Evolutionary conservation across 495 filamentous ascomycete species (phyloP).

Genomic region (Talaromyces liani): DNA sequence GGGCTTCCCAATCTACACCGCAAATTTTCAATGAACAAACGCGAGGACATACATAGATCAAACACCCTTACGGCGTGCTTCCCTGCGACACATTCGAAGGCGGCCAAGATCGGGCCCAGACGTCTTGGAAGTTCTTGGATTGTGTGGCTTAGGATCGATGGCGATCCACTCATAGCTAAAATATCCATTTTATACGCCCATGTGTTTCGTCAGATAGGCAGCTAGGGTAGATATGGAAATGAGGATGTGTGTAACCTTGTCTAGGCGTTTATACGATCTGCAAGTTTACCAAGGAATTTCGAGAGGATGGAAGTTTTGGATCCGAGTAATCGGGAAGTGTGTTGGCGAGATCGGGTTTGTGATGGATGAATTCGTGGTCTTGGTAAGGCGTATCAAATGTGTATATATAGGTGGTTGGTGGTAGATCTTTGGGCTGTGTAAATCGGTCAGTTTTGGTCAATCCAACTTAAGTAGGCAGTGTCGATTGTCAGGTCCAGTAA

Average conservation of each 20-base stretch:
- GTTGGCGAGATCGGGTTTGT: neutral
- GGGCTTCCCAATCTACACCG: neutral
- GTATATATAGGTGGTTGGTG: neutral
- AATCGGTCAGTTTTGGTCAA: too few relatives aligned
- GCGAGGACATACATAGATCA: neutral
- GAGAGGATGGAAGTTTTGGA: neutral
- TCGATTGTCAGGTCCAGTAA: too few relatives aligned
- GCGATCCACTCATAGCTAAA: neutral
- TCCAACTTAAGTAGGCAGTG: too few relatives aligned
- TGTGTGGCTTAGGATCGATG: neutral
- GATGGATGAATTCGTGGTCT: neutral
- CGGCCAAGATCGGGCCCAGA: neutral
- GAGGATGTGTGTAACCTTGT: neutral
- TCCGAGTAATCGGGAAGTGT: neutral
- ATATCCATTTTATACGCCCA: neutral
- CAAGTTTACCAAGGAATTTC: neutral
- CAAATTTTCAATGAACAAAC: neutral
- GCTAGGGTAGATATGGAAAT: neutral
- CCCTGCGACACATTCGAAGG: neutral
- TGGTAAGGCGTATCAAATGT: neutral
- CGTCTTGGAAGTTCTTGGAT: neutral
- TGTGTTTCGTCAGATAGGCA: neutral
- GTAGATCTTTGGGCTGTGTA: neutral
- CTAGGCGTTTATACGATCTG: neutral
- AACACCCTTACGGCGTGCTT: neutral